Conservation (phyloP, 345 rosid species). For the Hypericum perforatum region DNA sequence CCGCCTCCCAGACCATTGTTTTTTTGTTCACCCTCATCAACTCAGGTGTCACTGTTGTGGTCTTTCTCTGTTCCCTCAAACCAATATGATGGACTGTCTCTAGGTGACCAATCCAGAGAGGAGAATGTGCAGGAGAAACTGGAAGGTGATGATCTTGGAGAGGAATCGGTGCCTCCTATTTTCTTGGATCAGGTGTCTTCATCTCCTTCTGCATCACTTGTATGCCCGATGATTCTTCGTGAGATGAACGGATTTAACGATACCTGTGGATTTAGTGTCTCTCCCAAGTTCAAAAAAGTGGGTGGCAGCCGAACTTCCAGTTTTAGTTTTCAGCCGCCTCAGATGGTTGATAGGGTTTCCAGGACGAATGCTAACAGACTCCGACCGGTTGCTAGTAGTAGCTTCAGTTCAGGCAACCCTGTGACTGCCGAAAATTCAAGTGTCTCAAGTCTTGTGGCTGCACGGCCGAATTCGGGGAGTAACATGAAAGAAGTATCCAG, state of each 20-base stretch:
- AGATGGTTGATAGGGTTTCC: constrained; percentile 15
- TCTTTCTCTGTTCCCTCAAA: constrained; percentile 17
- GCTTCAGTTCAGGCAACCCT: constrained; percentile 16
- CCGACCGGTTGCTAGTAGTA: constrained; percentile 11
- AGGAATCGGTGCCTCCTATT: constrained; percentile 15
- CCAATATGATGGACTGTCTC: constrained; percentile 13
- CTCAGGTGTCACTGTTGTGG: constrained; percentile 14
- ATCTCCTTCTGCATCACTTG: constrained; percentile 16
- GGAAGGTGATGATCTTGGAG: constrained; percentile 13
- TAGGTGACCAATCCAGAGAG: constrained; percentile 12
- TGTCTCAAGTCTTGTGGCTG: constrained; percentile 3
- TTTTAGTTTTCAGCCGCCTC: constrained; percentile 22
- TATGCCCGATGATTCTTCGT: constrained; percentile 12
- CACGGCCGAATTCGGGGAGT: constrained; percentile 13
- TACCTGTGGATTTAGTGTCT: constrained; percentile 23
- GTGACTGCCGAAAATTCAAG: constrained; percentile 14
- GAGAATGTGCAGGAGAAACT: constrained; percentile 13
- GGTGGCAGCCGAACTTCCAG: constrained; percentile 22
- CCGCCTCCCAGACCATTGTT: constrained; percentile 23
- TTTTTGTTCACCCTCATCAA: constrained; percentile 12
- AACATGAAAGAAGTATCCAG: constrained; percentile 9
- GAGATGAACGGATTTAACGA: constrained; percentile 37
- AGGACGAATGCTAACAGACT: constrained; percentile 14
- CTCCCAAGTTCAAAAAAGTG: constrained; percentile 29
- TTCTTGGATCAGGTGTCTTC: constrained; percentile 11